Conservation (phyloP, 164 flowering plant genomes). For the Platanus orientalis region DNA sequence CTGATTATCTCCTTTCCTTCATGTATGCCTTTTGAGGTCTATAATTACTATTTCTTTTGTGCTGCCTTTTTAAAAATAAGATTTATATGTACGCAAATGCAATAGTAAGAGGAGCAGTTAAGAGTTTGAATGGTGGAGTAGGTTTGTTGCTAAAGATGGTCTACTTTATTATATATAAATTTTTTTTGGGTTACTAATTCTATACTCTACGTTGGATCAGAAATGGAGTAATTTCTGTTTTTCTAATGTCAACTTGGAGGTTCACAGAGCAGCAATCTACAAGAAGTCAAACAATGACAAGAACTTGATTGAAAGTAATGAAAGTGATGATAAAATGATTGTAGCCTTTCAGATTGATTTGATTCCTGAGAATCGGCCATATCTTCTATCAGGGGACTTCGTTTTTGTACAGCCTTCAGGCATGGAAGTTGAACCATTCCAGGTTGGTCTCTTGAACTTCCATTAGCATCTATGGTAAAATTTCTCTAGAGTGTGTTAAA, state of each 20-base stretch:
- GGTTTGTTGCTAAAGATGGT: no score
- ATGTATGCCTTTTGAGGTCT: no score
- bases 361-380: constrained; percentile 34
- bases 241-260: constrained; percentile 22
- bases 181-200: neutral
- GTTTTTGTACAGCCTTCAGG: constrained; percentile 24
- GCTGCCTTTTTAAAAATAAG: no score
- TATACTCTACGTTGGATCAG: constrained; percentile 16
- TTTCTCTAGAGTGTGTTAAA: no score
- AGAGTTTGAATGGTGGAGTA: no score
- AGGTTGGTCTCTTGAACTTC: constrained; percentile 22
- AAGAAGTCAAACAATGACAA: constrained; percentile 1
- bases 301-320: neutral
- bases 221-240: constrained; percentile 34
- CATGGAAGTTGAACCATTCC: constrained; percentile 18
- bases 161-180: neutral
- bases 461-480: neutral
- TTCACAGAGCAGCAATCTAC: constrained; percentile 21
- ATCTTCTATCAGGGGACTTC: constrained; percentile 43
- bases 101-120: no score
- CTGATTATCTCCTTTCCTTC: no score
- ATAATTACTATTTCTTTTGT: no score
- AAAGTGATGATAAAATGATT: constrained; percentile 21
- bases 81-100: no score
- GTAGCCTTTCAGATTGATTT: constrained; percentile 31